Evolutionary conservation across 2,329 filamentous ascomycete genomes (phyloP), one percentile per base, ranked within the genome.

Genomic region (Fusarium fujikuroi): DNA sequence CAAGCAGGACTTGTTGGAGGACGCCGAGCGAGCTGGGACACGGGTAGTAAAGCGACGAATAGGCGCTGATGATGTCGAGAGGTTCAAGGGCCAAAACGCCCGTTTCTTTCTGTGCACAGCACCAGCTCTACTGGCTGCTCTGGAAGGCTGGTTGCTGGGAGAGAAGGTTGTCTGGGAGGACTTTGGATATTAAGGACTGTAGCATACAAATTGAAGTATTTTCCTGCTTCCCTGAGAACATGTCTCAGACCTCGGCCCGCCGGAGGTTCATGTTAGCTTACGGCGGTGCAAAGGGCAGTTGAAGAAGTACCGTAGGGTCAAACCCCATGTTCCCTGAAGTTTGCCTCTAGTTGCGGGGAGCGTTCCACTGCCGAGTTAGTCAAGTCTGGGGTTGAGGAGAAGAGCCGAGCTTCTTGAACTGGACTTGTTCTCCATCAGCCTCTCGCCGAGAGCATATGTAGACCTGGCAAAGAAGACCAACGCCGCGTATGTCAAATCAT

Each of bases 81-180:
- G 60, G 30, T 73, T 80, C 14, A 83, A 79, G 0, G 79, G 82
- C 7, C 79, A 81, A 59, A 80, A 82, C 36, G 85, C 81, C 18
- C 88, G 84, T 69, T 91, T 89, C 72, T 87, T 80, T 85, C 83
- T 77, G 81, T 89, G 87, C 58, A 84, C 86, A 0, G 83, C 84
- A 7, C 81, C 83, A 23, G 80, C 70, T 30, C 76, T 89, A 79
- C 76, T 85, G 70, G 81, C 78, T 61, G 73, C 72, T 18, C 56
- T 89, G 43, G 75, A 86, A 64, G 80, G 77, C 14, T 92, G 89
- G 90, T 75, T 91, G 63, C 82, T 83, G 2, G 87, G 86, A 0
- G 88, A 89, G 75, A 83, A 85, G 39, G 81, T 91, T 42, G 82
- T 86, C 3, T 88, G 84, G 81, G 90, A 92, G 79, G 89, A 89